A percentile compares a stretch with the other conserved stretches of the same genome.
phyloP scores from a whole-genome alignment of 1,139 yeast genomes.

The Arxiozyma bovina region DNA sequence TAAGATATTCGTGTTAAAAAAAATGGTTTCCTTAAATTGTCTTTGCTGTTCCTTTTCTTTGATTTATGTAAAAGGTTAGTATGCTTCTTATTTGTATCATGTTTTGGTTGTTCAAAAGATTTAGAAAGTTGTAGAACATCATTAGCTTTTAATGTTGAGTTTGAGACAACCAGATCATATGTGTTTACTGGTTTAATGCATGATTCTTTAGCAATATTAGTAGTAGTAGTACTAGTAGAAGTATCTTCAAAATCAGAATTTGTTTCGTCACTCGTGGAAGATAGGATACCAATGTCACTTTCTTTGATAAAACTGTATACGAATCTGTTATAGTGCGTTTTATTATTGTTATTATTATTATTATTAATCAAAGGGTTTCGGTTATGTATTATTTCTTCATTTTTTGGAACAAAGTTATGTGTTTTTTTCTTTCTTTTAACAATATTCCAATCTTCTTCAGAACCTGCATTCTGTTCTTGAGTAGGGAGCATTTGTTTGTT shows the following conservation, averaged over 20 bases:
- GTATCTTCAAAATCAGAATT: slow-evolving; percentile 7
- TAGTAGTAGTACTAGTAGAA: not conserved
- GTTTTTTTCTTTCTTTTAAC: not conserved
- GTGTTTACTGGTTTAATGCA: not conserved
- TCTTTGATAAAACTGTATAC: slow-evolving; percentile 4
- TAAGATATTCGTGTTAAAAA: not conserved
- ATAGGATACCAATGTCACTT: slow-evolving; percentile 13
- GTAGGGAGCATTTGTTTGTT: not conserved
- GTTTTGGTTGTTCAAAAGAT: not conserved
- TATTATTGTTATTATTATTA: too few relatives aligned
- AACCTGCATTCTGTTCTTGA: not conserved
- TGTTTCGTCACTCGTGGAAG: slow-evolving; percentile 16
- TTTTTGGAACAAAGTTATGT: not conserved
- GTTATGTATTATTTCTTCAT: too few relatives aligned
- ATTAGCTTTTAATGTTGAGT: not conserved
- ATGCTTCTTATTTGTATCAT: not conserved
- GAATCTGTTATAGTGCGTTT: not conserved
- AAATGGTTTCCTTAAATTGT: not conserved
- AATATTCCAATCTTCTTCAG: not conserved
- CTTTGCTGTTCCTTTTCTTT: not conserved
- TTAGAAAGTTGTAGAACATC: not conserved
- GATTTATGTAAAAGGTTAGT: not conserved
- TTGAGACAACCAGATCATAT: not conserved
- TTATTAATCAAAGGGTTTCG: not conserved
- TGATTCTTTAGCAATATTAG: not conserved